phyloP scores from a whole-genome alignment of 2,329 filamentous ascomycete species.

The Thielaviopsis punctulata region DNA sequence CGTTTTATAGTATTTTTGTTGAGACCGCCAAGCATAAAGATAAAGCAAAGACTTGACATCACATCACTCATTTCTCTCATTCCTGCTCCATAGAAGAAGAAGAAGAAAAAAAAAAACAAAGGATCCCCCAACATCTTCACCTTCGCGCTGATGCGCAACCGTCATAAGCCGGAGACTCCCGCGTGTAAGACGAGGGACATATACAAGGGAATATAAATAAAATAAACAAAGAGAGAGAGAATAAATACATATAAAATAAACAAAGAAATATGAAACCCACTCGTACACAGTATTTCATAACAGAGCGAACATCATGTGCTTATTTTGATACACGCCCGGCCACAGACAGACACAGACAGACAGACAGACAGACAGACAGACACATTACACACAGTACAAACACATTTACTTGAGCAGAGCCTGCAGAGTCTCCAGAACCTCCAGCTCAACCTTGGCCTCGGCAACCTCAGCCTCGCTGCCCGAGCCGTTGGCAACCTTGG shows the following conservation, averaged over 20 bases:
- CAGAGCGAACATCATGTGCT: neutral
- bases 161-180: too few species aligned
- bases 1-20: too few species aligned
- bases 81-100: too few species aligned
- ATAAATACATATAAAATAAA: neutral
- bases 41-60: too few species aligned
- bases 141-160: too few species aligned
- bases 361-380: neutral
- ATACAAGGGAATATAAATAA: too few species aligned
- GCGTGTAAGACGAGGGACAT: too few species aligned
- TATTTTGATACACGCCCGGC: neutral
- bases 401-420: constrained; percentile 12
- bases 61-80: too few species aligned
- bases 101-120: too few species aligned
- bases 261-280: neutral
- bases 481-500: constrained; percentile 79
- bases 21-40: too few species aligned
- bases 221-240: neutral
- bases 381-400: neutral
- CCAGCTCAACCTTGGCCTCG: constrained; percentile 97
- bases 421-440: constrained; percentile 28
- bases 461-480: constrained; percentile 96
- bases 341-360: too few species aligned
- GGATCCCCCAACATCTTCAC: too few species aligned
- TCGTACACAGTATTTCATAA: neutral